Evolutionary conservation across 2,329 filamentous ascomycete genomes (phyloP).

Genomic region (Neoscytalidium dimidiatum): DNA sequence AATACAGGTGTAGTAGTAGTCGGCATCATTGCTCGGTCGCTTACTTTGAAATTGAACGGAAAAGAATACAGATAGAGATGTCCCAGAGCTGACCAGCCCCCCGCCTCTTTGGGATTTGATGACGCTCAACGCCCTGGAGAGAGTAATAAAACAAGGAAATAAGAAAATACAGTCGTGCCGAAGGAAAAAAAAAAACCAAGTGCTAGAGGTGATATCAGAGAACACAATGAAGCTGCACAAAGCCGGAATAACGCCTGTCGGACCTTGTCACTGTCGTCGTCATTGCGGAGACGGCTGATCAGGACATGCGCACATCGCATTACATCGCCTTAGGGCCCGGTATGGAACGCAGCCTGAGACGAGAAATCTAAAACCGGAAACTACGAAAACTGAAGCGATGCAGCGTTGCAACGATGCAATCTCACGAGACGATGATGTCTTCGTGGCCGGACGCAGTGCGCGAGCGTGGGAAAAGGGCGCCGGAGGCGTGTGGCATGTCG

Average conservation of each 20-base stretch:
- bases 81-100: conserved; percentile 1
- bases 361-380: conserved; percentile 9
- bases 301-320: background rate
- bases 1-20: conserved; percentile 4
- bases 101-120: background rate
- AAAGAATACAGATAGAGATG: background rate
- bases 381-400: background rate
- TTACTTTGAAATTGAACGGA: conserved; percentile 1
- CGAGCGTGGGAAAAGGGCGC: background rate
- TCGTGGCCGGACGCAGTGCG: background rate
- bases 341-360: background rate
- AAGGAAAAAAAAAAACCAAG: background rate
- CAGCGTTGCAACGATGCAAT: conserved; percentile 10
- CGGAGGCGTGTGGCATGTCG: conserved; percentile 8
- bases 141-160: background rate
- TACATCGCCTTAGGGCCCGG: background rate
- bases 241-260: background rate
- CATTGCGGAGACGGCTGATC: background rate
- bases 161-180: background rate
- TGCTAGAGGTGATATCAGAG: conserved; percentile 1
- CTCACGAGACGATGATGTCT: conserved; percentile 13
- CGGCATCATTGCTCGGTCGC: background rate
- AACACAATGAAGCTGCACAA: background rate
- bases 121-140: conserved; percentile 1
- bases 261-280: background rate